Evolutionary conservation across 352 stramenopile genomes (phyloP), one percentile per base, ranked within the genome.

Genomic region (Globisporangium nagaii): DNA sequence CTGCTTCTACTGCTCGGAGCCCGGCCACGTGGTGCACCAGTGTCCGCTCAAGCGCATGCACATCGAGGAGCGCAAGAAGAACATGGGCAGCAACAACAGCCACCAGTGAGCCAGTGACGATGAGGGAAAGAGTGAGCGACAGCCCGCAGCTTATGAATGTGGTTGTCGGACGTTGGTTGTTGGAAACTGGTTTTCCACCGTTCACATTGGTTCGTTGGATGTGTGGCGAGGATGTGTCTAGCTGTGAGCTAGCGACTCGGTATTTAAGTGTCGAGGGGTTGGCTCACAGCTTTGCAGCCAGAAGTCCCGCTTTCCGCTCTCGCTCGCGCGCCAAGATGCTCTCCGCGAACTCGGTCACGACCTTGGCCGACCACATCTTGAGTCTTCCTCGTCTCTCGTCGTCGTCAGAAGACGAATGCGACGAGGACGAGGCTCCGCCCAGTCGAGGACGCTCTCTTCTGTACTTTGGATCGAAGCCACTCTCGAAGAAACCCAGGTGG

Each of bases 401-500:
- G 44, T 32, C 35, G 10, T n/a, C 35, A 41, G 35, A 41, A 15
- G 35, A 41, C 5, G 35, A 41, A n/a, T n/a, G n/a, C 17, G 17
- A 42, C 15, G n/a, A 42, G 2, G 36, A 24, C n/a, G n/a, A n/a
- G n/a, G n/a, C n/a, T n/a, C n/a, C n/a, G 37, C 15, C 8, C 2
- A 25, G 19, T 10, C 37, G 37, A 24, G n/a, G 37, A 17, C 24
- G 36, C 36, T 42, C 36, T 10, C 30, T 19, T 7, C 17, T 27
- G 22, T 30, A 27, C n/a, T 35, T 32, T 5, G 35, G 47, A 11
- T 69, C 47, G 10, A 25, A 22, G 19, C 22, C 42, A 20, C 63
- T 58, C 20, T 86, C 68, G 50, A 85, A 90, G 48, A 90, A 93
- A 0, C 63, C 77, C 46, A 93, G 65, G 60, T 90, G 83, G 17